Conservation (phyloP, 148 eudicot genomes). For the Bassia scoparia region DNA sequence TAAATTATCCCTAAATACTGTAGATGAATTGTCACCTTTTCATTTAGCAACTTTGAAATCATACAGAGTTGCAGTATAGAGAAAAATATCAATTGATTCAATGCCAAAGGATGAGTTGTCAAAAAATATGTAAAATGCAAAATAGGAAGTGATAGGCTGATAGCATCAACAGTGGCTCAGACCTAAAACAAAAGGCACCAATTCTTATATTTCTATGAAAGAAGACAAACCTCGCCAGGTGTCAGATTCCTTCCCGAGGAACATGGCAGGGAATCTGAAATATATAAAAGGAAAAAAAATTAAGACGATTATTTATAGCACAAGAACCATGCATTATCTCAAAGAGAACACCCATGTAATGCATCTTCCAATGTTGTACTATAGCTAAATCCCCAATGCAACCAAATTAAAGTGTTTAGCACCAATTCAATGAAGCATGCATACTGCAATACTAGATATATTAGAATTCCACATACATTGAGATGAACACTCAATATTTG, state of each 20-base stretch:
- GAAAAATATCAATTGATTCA: not conserved
- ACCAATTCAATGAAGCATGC: not conserved
- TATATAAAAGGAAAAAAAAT: not conserved
- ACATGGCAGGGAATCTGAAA: conserved; percentile 46
- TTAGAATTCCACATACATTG: not conserved
- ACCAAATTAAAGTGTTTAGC: too few species aligned
- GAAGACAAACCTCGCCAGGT: conserved; percentile 44
- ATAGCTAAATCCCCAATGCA: not conserved
- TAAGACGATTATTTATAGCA: not conserved
- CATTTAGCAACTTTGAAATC: not conserved
- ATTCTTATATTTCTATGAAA: not conserved
- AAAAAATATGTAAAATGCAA: not conserved
- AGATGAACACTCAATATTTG: not conserved
- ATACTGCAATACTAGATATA: not conserved
- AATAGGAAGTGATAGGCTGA: not conserved
- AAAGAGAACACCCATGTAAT: not conserved
- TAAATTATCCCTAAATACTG: not conserved
- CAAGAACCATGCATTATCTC: not conserved
- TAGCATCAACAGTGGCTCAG: not conserved
- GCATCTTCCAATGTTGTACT: not conserved
- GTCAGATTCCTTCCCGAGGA: conserved; percentile 43
- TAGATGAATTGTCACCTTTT: not conserved
- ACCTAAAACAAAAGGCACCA: not conserved
- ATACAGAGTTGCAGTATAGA: not conserved
- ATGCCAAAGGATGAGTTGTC: not conserved